These are phyloP conservation scores for Leccinum pachyderme DNA, from an alignment of 1,284 basidiomycete genomes.

Conservation along the genomic window DNA sequence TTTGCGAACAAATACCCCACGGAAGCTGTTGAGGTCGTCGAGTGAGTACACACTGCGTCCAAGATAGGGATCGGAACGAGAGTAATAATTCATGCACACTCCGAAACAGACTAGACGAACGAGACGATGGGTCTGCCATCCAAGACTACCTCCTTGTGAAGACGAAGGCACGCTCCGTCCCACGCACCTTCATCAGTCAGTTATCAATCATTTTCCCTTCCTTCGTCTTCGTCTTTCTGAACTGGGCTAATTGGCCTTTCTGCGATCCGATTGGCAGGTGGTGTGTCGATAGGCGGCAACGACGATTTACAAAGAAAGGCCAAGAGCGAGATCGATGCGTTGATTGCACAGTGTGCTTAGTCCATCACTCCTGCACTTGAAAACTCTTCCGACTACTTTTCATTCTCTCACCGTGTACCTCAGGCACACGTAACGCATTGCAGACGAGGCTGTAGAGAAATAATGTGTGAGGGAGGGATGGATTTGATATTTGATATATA, in stretches of 20 bases:
- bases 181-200: conserved; percentile 30
- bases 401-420: conserved; percentile 5
- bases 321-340: conserved; percentile 1
- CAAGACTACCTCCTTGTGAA: conserved; percentile 25
- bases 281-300: conserved; percentile 26
- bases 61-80: neutral
- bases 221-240: neutral
- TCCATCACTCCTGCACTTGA: neutral
- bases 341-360: conserved; percentile 14
- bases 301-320: conserved; percentile 13
- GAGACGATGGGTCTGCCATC: conserved; percentile 13
- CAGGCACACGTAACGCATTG: neutral
- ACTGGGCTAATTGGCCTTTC: neutral
- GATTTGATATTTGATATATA: too few relatives aligned
- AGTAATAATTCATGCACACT: neutral
- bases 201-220: neutral
- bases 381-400: neutral
- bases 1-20: conserved; percentile 49
- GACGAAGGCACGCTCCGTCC: conserved; percentile 27
- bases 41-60: conserved; percentile 44
- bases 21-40: conserved; percentile 50
- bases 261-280: conserved; percentile 12
- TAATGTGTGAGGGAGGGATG: too few relatives aligned
- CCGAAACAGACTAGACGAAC: conserved; percentile 19
- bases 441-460: conserved; percentile 1